Evolutionary conservation across 108 stramenopile genomes (phyloP).

Genomic region (Nitzschia sp.): DNA sequence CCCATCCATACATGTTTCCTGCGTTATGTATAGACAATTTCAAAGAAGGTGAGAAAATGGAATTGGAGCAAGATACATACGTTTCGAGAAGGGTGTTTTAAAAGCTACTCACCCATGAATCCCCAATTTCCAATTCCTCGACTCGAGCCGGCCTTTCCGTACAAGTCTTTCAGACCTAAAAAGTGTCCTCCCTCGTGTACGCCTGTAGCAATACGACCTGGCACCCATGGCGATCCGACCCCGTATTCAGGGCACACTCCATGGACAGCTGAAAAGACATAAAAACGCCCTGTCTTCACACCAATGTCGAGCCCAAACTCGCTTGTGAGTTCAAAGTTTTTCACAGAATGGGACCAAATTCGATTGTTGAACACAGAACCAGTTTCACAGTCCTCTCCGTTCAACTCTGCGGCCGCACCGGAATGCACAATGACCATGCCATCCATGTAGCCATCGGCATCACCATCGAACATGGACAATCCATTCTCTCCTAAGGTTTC

Average conservation of each 20-base stretch:
- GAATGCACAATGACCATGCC: constrained; percentile 57
- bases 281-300: constrained; percentile 42
- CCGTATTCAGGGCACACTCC: constrained; percentile 17
- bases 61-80: no score
- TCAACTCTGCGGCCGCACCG: constrained; percentile 63
- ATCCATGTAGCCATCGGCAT: constrained; percentile 41
- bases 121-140: constrained; percentile 31
- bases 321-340: constrained; percentile 9
- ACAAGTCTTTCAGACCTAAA: constrained; percentile 23
- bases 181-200: constrained; percentile 30
- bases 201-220: constrained; percentile 15
- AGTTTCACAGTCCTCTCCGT: constrained; percentile 44
- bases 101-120: constrained; percentile 45
- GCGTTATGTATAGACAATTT: constrained; percentile 1
- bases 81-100: no score
- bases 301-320: constrained; percentile 31
- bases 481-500: constrained; percentile 12
- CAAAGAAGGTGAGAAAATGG: neutral
- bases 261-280: constrained; percentile 40
- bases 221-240: constrained; percentile 31
- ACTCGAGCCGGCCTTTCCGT: constrained; percentile 11
- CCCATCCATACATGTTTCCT: constrained; percentile 35
- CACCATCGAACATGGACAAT: constrained; percentile 21
- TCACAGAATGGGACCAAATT: constrained; percentile 30
- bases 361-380: constrained; percentile 17